These are phyloP conservation scores for Trichoderma sp. DNA, from an alignment of 2,329 filamentous ascomycete species.

Conservation along the genomic window DNA sequence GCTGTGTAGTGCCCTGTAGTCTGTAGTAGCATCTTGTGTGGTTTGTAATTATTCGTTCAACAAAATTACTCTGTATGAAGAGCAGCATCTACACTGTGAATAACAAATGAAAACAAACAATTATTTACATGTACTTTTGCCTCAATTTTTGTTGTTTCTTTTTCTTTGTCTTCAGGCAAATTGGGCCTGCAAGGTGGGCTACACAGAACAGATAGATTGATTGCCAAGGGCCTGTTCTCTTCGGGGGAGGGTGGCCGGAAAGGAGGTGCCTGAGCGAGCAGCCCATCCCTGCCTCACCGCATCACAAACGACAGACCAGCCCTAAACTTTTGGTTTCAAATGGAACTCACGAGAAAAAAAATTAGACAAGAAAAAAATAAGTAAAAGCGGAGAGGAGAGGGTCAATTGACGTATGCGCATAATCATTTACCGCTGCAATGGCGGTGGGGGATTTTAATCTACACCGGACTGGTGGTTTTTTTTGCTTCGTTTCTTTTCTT, in stretches of 20 bases:
- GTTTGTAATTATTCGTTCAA: neutral
- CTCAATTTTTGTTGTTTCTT: neutral
- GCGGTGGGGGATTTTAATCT: neutral
- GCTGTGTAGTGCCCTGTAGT: neutral
- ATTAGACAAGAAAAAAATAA: neutral
- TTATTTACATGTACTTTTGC: neutral
- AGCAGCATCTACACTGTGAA: neutral
- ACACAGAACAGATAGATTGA: neutral
- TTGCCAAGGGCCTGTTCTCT: neutral
- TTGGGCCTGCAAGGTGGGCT: slow-evolving; percentile 3
- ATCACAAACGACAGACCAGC: neutral
- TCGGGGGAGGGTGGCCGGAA: neutral
- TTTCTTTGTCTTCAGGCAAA: neutral
- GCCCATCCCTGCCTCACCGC: neutral
- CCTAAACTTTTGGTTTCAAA: neutral
- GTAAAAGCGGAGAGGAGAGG: slow-evolving; percentile 9
- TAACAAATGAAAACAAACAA: neutral
- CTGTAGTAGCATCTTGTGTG: neutral
- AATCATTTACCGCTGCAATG: neutral
- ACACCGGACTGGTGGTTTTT: neutral
- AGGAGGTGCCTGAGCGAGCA: neutral
- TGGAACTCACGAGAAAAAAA: neutral
- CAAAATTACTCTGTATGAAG: neutral
- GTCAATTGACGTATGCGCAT: slow-evolving; percentile 15
- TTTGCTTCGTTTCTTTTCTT: neutral